phyloP scores from a whole-genome alignment of 78 protist genomes.

The Dictyostelium purpureum region DNA sequence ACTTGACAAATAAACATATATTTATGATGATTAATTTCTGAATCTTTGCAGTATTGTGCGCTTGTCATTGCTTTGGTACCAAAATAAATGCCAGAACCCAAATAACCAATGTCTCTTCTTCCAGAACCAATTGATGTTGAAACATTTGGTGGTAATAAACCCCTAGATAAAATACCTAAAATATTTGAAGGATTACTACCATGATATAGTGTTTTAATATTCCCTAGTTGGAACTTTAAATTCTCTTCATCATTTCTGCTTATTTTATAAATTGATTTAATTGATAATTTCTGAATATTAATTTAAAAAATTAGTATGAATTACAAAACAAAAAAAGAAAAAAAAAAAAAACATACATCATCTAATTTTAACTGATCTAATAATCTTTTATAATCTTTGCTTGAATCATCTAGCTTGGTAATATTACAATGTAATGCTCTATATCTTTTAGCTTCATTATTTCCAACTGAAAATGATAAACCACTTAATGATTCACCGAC shows the following conservation, averaged over 20 bases:
- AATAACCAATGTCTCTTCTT: slow-evolving; percentile 62
- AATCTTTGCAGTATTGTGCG: slow-evolving; percentile 33
- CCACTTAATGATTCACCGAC: slow-evolving; percentile 66
- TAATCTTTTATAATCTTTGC: slow-evolving; percentile 34
- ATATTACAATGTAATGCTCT: slow-evolving; percentile 48
- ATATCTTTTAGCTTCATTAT: neutral
- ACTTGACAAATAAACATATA: slow-evolving; percentile 61
- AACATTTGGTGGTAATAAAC: slow-evolving; percentile 66
- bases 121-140: slow-evolving; percentile 16
- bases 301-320: too few relatives aligned
- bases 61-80: slow-evolving; percentile 42
- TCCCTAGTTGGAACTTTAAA: neutral
- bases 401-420: neutral
- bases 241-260: slow-evolving; percentile 45
- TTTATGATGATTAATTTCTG: neutral
- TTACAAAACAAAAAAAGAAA: too few relatives aligned
- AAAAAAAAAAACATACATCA: too few relatives aligned
- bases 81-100: slow-evolving; percentile 78
- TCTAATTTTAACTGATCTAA: neutral
- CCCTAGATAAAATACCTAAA: slow-evolving; percentile 70
- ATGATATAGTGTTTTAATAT: slow-evolving; percentile 52
- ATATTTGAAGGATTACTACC: slow-evolving; percentile 67
- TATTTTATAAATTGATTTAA: slow-evolving; percentile 7
- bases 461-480: neutral
- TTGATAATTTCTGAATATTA: neutral